Conservation (phyloP, 768 basidiomycete species). For the Auricularia sp. region DNA sequence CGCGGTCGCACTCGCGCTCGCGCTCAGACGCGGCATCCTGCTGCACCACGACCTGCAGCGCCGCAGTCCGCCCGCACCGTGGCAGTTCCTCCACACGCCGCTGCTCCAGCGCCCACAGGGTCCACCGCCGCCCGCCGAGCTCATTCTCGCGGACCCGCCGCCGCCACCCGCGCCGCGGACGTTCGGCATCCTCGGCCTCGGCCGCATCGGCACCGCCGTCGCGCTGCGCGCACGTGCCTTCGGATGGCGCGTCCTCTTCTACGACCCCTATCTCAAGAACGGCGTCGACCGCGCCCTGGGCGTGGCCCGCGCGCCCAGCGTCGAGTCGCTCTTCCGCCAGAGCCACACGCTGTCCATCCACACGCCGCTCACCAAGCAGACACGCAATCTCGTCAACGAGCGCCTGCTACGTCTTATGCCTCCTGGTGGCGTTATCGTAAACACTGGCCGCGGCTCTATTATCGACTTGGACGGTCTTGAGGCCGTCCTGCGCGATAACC, state of each 20-base stretch:
- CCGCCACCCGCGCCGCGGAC: slow-evolving; percentile 6
- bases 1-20: slow-evolving; percentile 13
- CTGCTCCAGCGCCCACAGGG: slow-evolving; percentile 9
- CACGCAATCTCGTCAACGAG: slow-evolving; percentile 9
- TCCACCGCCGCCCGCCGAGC: neutral
- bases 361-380: slow-evolving; percentile 11
- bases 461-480: slow-evolving; percentile 13
- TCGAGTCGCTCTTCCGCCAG: slow-evolving; percentile 11
- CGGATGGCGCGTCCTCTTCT: slow-evolving; percentile 16
- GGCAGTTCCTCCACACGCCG: slow-evolving; percentile 8
- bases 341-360: slow-evolving; percentile 11
- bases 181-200: slow-evolving; percentile 15
- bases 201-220: slow-evolving; percentile 15
- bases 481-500: slow-evolving; percentile 7
- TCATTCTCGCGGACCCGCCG: neutral
- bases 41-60: slow-evolving; percentile 15
- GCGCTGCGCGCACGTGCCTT: slow-evolving; percentile 17
- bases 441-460: slow-evolving; percentile 13
- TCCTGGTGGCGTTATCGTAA: slow-evolving; percentile 9
- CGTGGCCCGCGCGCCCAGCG: slow-evolving; percentile 8
- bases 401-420: slow-evolving; percentile 10
- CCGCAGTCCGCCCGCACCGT: slow-evolving; percentile 4
- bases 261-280: slow-evolving; percentile 13
- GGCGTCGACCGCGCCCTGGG: slow-evolving; percentile 12
- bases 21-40: slow-evolving; percentile 13